Percentiles rank a stretch among this genome's conserved stretches.
These are phyloP conservation scores for Sphagnum tenellum DNA, from an alignment of 225 moss, liverwort and hornwort species.

Conservation along the genomic window DNA sequence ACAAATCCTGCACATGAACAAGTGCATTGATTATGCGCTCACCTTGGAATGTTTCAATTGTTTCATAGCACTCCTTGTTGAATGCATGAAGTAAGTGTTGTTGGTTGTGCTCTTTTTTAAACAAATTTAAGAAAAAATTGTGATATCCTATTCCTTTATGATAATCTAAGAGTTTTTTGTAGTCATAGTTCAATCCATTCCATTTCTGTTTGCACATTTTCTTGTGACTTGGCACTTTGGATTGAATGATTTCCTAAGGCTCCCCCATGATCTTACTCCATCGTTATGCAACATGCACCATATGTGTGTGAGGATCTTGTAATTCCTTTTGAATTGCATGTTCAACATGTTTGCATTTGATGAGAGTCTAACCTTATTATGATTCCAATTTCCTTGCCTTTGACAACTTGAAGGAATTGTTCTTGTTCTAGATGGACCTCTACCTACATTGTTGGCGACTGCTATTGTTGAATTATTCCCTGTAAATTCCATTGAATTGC, in stretches of 20 bases:
- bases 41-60: slow-evolving; percentile 1
- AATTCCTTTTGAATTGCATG: neutral
- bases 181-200: neutral
- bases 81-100: neutral
- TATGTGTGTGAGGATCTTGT: neutral
- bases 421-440: too few species aligned
- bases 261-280: neutral
- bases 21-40: neutral
- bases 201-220: neutral
- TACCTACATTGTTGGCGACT: too few species aligned
- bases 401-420: neutral
- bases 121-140: neutral
- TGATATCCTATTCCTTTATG: neutral
- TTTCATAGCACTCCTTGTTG: neutral
- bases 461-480: too few species aligned
- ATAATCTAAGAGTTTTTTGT: neutral
- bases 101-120: neutral
- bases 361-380: neutral
- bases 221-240: neutral
- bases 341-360: neutral
- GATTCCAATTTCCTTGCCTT: neutral
- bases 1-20: neutral
- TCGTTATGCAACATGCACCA: neutral
- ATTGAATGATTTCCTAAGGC: neutral
- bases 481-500: too few species aligned